phyloP scores from a whole-genome alignment of 1,284 basidiomycete genomes.

The Cryptococcus depauperatus region DNA sequence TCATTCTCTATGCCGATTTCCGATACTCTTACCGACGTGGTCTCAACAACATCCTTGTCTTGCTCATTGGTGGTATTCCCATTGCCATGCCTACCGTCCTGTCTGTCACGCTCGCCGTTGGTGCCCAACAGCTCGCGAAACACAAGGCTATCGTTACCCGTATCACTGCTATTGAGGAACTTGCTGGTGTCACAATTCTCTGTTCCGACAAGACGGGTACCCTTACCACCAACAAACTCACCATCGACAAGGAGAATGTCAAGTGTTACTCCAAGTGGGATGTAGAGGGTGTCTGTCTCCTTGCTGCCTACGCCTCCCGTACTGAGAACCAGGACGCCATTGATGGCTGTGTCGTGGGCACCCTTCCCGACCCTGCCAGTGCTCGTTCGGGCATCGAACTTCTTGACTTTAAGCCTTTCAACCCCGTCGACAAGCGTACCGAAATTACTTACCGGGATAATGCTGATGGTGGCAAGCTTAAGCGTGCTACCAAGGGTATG shows the following conservation, averaged over 20 bases:
- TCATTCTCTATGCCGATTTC: constrained; percentile 81
- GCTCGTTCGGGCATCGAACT: constrained; percentile 91
- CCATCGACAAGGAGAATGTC: constrained; percentile 88
- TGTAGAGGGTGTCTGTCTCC: constrained; percentile 81
- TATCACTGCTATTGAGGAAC: constrained; percentile 95
- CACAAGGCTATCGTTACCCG: constrained; percentile 98
- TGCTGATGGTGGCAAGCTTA: constrained; percentile 75
- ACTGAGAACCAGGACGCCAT: constrained; percentile 99
- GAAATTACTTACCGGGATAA: constrained; percentile 96
- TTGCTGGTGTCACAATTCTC: constrained; percentile 92
- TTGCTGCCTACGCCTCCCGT: constrained; percentile 91
- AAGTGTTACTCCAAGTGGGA: constrained; percentile 84
- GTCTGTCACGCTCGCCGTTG: constrained; percentile 93
- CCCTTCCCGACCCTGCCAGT: constrained; percentile 61
- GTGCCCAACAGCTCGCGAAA: constrained; percentile 94
- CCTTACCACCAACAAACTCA: constrained; percentile 97
- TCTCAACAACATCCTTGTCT: constrained; percentile 91
- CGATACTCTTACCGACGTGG: constrained; percentile 82
- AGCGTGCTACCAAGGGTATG: constrained; percentile 99
- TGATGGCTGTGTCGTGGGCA: constrained; percentile 75
- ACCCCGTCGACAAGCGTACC: constrained; percentile 98
- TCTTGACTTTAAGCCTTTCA: constrained; percentile 98
- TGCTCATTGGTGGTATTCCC: constrained; percentile 97
- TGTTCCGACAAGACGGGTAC: constrained; percentile 98
- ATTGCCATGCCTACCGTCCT: constrained; percentile 97